Evolutionary conservation across 495 filamentous ascomycete species (phyloP).

Genomic region (Aspergillus egyptiacus): DNA sequence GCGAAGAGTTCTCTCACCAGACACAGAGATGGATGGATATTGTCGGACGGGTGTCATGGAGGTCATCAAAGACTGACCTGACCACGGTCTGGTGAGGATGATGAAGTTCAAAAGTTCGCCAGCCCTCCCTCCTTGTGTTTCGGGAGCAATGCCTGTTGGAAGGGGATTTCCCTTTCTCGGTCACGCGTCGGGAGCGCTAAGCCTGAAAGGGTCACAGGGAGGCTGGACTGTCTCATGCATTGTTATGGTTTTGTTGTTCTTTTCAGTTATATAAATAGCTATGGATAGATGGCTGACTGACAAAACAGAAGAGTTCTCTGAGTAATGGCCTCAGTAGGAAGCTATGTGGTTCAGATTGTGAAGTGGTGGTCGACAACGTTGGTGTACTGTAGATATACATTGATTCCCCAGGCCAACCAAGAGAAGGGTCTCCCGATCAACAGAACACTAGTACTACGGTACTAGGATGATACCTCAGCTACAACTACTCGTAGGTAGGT

Average conservation of each 20-base stretch:
- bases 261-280: neutral
- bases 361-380: neutral
- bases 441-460: constrained; percentile 2
- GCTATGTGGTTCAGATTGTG: neutral
- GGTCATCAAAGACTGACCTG: constrained; percentile 25
- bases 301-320: neutral
- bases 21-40: constrained; percentile 12
- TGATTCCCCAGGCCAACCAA: constrained; percentile 9
- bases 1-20: constrained; percentile 18
- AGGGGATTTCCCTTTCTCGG: constrained; percentile 29
- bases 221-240: constrained; percentile 13
- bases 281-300: neutral
- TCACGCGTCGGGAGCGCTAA: constrained; percentile 45
- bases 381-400: neutral
- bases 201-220: constrained; percentile 19
- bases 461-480: too few species aligned
- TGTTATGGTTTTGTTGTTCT: constrained; percentile 5
- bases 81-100: constrained; percentile 25
- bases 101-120: constrained; percentile 16
- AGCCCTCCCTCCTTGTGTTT: constrained; percentile 6
- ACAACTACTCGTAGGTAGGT: too few species aligned
- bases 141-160: constrained; percentile 25
- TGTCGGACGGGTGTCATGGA: constrained; percentile 15
- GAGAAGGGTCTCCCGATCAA: constrained; percentile 9
- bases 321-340: neutral